Evolutionary conservation across 1,284 basidiomycete genomes (phyloP).

Genomic region (Pyrrhoderma noxium): DNA sequence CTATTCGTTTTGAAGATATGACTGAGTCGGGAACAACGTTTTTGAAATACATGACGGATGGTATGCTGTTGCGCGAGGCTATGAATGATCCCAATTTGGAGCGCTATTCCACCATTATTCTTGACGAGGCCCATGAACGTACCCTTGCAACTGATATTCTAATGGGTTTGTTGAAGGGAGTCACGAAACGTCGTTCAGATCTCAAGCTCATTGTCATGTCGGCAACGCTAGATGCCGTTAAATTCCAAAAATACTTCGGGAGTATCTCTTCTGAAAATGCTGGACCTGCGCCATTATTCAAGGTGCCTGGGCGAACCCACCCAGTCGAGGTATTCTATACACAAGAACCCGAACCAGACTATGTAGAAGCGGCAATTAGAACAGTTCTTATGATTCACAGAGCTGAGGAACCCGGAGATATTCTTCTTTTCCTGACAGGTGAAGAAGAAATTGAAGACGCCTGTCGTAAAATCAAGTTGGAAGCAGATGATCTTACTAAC

Average conservation of each 20-base stretch:
- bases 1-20: slow-evolving; percentile 98
- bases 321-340: slow-evolving; percentile 97
- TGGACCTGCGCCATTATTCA: slow-evolving; percentile 76
- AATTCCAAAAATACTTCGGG: slow-evolving; percentile 93
- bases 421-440: slow-evolving; percentile 93
- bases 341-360: slow-evolving; percentile 93
- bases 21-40: slow-evolving; percentile 88
- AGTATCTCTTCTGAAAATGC: background rate
- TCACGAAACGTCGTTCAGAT: slow-evolving; percentile 78
- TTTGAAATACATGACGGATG: slow-evolving; percentile 98
- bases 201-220: slow-evolving; percentile 99
- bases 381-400: slow-evolving; percentile 98
- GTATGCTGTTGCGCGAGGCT: slow-evolving; percentile 95
- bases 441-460: slow-evolving; percentile 99
- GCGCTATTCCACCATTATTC: slow-evolving; percentile 94
- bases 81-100: slow-evolving; percentile 91
- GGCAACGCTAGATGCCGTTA: slow-evolving; percentile 93
- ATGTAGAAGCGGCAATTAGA: slow-evolving; percentile 94
- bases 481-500: slow-evolving; percentile 74
- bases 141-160: slow-evolving; percentile 98
- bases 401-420: slow-evolving; percentile 90
- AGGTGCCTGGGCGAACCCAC: slow-evolving; percentile 94
- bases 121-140: slow-evolving; percentile 98
- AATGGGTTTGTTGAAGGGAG: slow-evolving; percentile 81
- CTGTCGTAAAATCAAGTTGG: slow-evolving; percentile 87